Percentiles rank a stretch among this genome's conserved stretches.
These are phyloP conservation scores for Ogataea trehalophila DNA, from an alignment of 805 yeast species.

Conservation along the genomic window DNA sequence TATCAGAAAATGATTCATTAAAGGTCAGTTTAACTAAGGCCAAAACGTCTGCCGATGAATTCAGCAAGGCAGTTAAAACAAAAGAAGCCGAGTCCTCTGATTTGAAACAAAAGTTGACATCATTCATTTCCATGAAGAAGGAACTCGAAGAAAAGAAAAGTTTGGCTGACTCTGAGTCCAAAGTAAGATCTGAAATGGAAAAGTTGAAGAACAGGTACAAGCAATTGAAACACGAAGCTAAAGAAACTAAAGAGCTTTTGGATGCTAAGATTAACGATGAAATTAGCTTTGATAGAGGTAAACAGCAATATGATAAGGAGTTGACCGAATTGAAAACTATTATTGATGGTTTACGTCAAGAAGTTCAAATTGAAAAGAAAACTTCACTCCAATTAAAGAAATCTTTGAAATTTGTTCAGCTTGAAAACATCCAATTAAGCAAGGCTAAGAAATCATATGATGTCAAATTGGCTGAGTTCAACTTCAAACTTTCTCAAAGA, in stretches of 20 bases:
- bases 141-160: conserved; percentile 13
- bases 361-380: conserved; percentile 25
- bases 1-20: conserved; percentile 42
- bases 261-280: conserved; percentile 41
- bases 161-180: conserved; percentile 3
- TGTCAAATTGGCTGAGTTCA: conserved; percentile 29
- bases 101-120: conserved; percentile 22
- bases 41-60: conserved; percentile 33
- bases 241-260: conserved; percentile 36
- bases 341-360: conserved; percentile 25
- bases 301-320: conserved; percentile 37
- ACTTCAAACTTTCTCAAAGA: conserved; percentile 25
- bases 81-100: conserved; percentile 33
- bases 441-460: conserved; percentile 29
- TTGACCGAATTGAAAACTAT: conserved; percentile 32
- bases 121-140: conserved; percentile 15
- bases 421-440: conserved; percentile 31
- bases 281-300: conserved; percentile 40
- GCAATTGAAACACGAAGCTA: conserved; percentile 42
- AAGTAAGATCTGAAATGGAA: conserved; percentile 24
- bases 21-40: conserved; percentile 34
- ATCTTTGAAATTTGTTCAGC: conserved; percentile 25
- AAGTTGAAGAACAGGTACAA: conserved; percentile 27
- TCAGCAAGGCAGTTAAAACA: conserved; percentile 30
- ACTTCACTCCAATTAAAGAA: conserved; percentile 19